Base-by-base conservation (phyloP, 352 stramenopile species). In the Pythium guiyangense region DNA sequence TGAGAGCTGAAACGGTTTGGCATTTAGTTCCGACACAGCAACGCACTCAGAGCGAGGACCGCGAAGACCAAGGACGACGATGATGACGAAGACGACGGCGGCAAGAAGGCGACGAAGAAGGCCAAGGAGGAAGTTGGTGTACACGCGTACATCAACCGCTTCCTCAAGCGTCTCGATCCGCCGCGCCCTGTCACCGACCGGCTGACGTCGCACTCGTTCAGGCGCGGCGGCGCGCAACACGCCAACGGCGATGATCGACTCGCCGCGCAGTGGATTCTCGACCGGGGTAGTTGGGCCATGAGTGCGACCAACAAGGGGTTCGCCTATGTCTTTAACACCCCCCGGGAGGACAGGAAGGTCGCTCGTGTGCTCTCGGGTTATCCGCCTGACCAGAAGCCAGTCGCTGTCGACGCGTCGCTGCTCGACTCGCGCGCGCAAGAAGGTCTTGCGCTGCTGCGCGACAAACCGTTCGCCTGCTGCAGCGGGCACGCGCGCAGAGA, bases 251-350 rank as follows among this genome's bases (percentile, higher is more conserved):
- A 62, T 15, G 22, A 61, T 3, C 37, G 45, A 0, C 48, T 68
- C 11, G 31, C 47, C 2, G 20, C 54, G 0, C 59, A 66, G 20
- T 79, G 62, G 58, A 74, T 67, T 22, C 67, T 75, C 14, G 59
- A 77, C n/a, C 49, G 64, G 1, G 63, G 63, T 1, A 49, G 52
- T 3, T 74, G 69, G 66, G 64, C 73, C 44, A 58, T 75, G 60
- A 63, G n/a, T 0, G 59, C 52, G 2, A 63, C 44, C 2, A 77
- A 60, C 51, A 74, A 73, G 43, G 62, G 59, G 56, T 69, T 54
- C 29, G 49, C 49, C 18, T 45, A 45, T 22, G 8, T 54, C 3
- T 54, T 43, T 22, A 54, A 54, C 49, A 22, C 22, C 22, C 22
- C 22, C 22, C 22, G 22, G 22, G 22, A 22, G 22, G 22, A 22